Conservation (phyloP, 2,329 filamentous ascomycete genomes). For the Trichoderma gracile region DNA sequence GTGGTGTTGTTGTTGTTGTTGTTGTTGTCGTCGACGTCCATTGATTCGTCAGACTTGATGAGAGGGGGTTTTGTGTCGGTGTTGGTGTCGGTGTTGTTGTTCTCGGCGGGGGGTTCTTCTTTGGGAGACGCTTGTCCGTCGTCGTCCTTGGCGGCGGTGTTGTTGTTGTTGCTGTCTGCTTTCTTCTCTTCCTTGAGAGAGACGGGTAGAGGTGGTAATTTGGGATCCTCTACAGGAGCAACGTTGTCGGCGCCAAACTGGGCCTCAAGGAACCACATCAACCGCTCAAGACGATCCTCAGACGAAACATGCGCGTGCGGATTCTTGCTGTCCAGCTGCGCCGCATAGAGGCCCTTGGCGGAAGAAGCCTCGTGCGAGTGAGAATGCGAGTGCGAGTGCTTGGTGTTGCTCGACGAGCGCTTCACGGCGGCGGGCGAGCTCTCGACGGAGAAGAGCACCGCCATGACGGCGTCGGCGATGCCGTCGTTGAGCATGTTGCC, state of each 20-base stretch:
- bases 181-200: slow-evolving; percentile 30
- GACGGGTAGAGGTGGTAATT: slow-evolving; percentile 47
- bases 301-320: slow-evolving; percentile 72
- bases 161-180: neutral
- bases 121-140: neutral
- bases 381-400: slow-evolving; percentile 39
- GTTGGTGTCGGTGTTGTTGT: slow-evolving; percentile 4
- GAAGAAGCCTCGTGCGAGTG: slow-evolving; percentile 27
- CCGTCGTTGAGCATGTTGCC: slow-evolving; percentile 97
- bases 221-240: slow-evolving; percentile 68
- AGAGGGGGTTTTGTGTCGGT: neutral
- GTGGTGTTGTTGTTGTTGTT: neutral
- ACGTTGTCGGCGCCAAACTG: slow-evolving; percentile 89
- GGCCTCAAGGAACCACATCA: slow-evolving; percentile 95
- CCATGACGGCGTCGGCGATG: slow-evolving; percentile 96
- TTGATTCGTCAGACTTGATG: neutral
- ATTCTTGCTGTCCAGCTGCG: slow-evolving; percentile 53
- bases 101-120: neutral
- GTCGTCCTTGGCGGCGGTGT: neutral
- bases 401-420: slow-evolving; percentile 47
- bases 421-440: slow-evolving; percentile 93
- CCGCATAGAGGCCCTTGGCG: slow-evolving; percentile 41
- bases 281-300: slow-evolving; percentile 75
- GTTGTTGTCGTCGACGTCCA: neutral
- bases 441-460: slow-evolving; percentile 87